These are phyloP conservation scores for Lasiosphaeris hirsuta DNA, from an alignment of 495 filamentous ascomycete genomes.

Conservation along the genomic window DNA sequence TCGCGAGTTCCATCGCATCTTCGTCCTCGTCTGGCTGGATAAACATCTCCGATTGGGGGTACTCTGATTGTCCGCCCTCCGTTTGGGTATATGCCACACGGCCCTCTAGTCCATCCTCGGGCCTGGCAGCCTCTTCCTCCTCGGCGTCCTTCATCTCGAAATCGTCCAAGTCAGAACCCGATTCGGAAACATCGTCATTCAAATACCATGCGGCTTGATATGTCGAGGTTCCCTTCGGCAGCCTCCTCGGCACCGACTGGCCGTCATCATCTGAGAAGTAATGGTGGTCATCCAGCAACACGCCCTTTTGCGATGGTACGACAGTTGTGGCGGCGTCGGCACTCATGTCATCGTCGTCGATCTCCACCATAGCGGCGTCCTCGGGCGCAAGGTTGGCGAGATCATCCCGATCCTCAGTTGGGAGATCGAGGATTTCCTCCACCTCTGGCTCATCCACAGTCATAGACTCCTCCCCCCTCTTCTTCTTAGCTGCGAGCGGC, in stretches of 20 bases:
- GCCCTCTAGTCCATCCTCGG: slow-evolving; percentile 78
- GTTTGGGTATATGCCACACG: slow-evolving; percentile 65
- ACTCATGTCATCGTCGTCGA: slow-evolving; percentile 52
- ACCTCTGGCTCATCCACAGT: slow-evolving; percentile 54
- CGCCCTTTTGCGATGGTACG: slow-evolving; percentile 58
- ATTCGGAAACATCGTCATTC: slow-evolving; percentile 75
- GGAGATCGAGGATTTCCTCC: slow-evolving; percentile 58
- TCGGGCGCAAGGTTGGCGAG: slow-evolving; percentile 76
- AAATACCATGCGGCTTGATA: slow-evolving; percentile 95
- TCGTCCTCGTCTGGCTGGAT: slow-evolving; percentile 82
- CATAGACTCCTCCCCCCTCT: slow-evolving; percentile 66
- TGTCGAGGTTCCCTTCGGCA: slow-evolving; percentile 87
- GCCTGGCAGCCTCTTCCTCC: slow-evolving; percentile 44
- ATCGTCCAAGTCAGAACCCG: slow-evolving; percentile 78
- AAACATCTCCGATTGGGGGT: slow-evolving; percentile 87
- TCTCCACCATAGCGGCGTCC: slow-evolving; percentile 73
- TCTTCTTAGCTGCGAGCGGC: slow-evolving; percentile 51
- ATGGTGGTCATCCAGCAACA: slow-evolving; percentile 92
- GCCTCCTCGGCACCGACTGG: slow-evolving; percentile 56
- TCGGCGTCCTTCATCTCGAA: slow-evolving; percentile 68
- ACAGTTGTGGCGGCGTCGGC: slow-evolving; percentile 54
- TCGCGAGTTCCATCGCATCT: slow-evolving; percentile 72
- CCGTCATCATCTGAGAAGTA: slow-evolving; percentile 94
- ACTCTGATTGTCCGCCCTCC: slow-evolving; percentile 78
- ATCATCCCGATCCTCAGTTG: slow-evolving; percentile 75